Base-by-base conservation (phyloP, 495 filamentous ascomycete genomes). In the Neurospora hispaniola region DNA sequence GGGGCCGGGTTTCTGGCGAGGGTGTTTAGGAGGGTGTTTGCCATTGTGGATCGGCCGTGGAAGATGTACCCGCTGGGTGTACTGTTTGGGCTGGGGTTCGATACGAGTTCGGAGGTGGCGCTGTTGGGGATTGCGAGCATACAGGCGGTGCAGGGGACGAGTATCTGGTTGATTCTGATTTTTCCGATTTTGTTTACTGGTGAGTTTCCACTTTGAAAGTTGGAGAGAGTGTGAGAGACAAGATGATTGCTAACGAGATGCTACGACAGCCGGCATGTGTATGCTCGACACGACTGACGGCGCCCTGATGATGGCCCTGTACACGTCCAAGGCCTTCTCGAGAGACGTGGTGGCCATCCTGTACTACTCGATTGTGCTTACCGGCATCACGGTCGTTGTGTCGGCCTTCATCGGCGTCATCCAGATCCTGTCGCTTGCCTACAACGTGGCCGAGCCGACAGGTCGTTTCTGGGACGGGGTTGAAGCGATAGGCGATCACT, bases 51-150 rank as follows among this genome's bases (percentile, higher is more conserved):
- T 79, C 83, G 91, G 78, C 93, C 94, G 1, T 99, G 96, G 96
- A 99, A 99, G 81, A 99, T 98, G 95, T 91, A 97, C 79, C 93
- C 94, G 6, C 83, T 98, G 5, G 95, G 95, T 5, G 84, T 97
- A 4, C 79, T 98, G 27, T 99, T 99, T 81, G 96, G 96, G 18
- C 85, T 98, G 11, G 96, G 96, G 1, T 99, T 99, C 80, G 96
- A 99, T 81, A 98, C 96, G 0, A 96, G 93, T 42, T 95, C 92
- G 20, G 96, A 99, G 80, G 92, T 99, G 77, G 96, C 96, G 0
- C 84, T 99, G 3, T 82, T 99, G 5, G 95, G 96, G 1, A 97
- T 98, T 73, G 91, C 94, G 1, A 92, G 90, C 31, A 89, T 99
- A 5, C 89, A 97, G 79, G 94, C 90, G 2, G 89, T 92, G 3